A percentile compares a stretch with the other conserved stretches of the same genome.
Evolutionary conservation across 106 monocot species (phyloP).

Genomic region (Amphibolis antarctica): DNA sequence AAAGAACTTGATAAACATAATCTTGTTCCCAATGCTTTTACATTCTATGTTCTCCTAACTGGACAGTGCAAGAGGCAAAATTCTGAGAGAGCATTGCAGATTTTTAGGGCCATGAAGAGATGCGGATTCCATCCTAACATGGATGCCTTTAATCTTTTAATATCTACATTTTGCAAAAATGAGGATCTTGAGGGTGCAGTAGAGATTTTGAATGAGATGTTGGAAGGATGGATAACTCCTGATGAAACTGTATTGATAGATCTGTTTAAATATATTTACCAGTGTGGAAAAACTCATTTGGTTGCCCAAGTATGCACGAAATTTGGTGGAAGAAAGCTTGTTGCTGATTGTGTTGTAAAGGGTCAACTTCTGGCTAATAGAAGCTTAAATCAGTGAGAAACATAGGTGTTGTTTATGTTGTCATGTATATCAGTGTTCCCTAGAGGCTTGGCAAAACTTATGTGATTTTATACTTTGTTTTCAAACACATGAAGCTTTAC

Average conservation of each 20-base stretch:
- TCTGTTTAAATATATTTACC: constrained; percentile 32
- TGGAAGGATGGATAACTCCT: constrained; percentile 44
- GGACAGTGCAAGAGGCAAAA: constrained; percentile 85
- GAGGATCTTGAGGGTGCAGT: constrained; percentile 66
- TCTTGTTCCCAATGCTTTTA: constrained; percentile 50
- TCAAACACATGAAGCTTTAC: no score
- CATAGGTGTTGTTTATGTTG: no score
- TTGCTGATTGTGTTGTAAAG: constrained; percentile 26
- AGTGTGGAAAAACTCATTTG: constrained; percentile 33
- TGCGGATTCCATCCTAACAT: constrained; percentile 44
- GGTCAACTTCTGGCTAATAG: background rate
- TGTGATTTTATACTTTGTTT: no score
- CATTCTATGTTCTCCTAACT: constrained; percentile 57
- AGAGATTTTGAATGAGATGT: constrained; percentile 59
- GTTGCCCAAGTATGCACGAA: constrained; percentile 17
- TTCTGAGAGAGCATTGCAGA: constrained; percentile 77
- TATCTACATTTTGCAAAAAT: constrained; percentile 61
- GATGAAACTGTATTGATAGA: constrained; percentile 40
- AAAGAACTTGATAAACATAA: constrained; percentile 46
- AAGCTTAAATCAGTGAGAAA: no score
- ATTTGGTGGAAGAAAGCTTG: constrained; percentile 18
- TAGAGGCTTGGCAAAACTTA: no score
- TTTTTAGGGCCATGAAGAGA: constrained; percentile 75
- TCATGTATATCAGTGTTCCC: no score
- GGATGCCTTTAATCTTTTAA: constrained; percentile 43